Conservation (phyloP, 1,139 yeast genomes). For the Nematodospora anomalae region DNA sequence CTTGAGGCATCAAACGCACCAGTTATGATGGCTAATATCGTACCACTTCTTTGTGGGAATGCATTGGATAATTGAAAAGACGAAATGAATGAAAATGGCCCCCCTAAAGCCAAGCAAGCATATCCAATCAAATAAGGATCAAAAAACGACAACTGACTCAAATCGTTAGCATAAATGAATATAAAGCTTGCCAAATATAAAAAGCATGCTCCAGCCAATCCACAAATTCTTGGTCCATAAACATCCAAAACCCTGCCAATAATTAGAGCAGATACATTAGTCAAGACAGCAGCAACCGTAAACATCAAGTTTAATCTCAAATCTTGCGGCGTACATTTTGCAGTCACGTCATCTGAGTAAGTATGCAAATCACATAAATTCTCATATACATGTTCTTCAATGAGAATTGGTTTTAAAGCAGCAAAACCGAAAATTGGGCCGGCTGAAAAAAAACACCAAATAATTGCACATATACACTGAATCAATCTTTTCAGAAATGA, state of each 20-base stretch:
- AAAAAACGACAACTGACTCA: constrained; percentile 15
- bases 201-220: constrained; percentile 41
- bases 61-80: constrained; percentile 48
- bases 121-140: constrained; percentile 47
- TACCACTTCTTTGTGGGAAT: constrained; percentile 42
- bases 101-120: constrained; percentile 45
- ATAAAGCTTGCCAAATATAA: constrained; percentile 37
- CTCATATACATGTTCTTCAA: constrained; percentile 42
- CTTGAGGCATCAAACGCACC: constrained; percentile 51
- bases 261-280: constrained; percentile 44
- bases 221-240: constrained; percentile 46
- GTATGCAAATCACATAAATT: constrained; percentile 28
- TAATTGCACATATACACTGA: constrained; percentile 39
- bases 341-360: constrained; percentile 14
- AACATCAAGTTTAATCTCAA: constrained; percentile 47
- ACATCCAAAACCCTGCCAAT: constrained; percentile 43
- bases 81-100: constrained; percentile 47
- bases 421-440: constrained; percentile 52
- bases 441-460: constrained; percentile 46
- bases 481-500: constrained; percentile 18
- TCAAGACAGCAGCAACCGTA: constrained; percentile 46
- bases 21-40: constrained; percentile 43
- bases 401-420: constrained; percentile 45
- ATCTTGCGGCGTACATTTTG: constrained; percentile 44
- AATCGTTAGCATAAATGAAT: constrained; percentile 33